Evolutionary conservation across 2,329 filamentous ascomycete genomes (phyloP).

Genomic region (Stagonosporopsis chrysanthemi): DNA sequence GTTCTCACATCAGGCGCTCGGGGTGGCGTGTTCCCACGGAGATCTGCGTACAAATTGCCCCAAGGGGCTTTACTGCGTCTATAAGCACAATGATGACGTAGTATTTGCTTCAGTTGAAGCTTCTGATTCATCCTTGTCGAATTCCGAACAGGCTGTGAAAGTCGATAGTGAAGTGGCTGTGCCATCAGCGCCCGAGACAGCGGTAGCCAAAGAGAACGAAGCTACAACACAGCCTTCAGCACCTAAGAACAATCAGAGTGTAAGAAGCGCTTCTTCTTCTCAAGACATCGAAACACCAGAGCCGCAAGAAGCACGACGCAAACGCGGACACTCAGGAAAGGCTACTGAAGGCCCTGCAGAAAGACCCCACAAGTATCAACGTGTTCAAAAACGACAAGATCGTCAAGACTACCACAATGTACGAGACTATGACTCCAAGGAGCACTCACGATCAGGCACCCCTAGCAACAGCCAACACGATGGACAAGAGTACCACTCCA

Average conservation of each 20-base stretch:
- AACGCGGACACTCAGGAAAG: not conserved
- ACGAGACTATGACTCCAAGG: not conserved
- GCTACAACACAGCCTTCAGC: not conserved
- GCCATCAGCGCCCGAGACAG: not conserved
- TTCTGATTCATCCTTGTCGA: not conserved
- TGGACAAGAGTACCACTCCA: not conserved
- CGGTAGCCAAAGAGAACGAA: not conserved
- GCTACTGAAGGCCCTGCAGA: not conserved
- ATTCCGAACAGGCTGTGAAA: not conserved
- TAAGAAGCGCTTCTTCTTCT: not conserved
- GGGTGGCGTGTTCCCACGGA: not conserved
- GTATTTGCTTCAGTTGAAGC: not conserved
- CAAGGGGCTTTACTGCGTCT: not conserved
- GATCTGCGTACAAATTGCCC: not conserved
- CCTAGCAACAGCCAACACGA: no score
- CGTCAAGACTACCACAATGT: not conserved
- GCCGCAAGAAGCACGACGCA: not conserved
- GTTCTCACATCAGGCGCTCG: constrained; percentile 1
- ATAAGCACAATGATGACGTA: constrained; percentile 4
- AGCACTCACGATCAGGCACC: no score
- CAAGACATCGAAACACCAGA: not conserved
- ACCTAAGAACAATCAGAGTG: not conserved
- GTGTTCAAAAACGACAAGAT: not conserved
- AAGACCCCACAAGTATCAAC: not conserved
- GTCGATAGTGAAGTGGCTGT: not conserved